These are phyloP conservation scores for Arthrobotrys sinensis DNA, from an alignment of 2,329 filamentous ascomycete species.

Conservation along the genomic window DNA sequence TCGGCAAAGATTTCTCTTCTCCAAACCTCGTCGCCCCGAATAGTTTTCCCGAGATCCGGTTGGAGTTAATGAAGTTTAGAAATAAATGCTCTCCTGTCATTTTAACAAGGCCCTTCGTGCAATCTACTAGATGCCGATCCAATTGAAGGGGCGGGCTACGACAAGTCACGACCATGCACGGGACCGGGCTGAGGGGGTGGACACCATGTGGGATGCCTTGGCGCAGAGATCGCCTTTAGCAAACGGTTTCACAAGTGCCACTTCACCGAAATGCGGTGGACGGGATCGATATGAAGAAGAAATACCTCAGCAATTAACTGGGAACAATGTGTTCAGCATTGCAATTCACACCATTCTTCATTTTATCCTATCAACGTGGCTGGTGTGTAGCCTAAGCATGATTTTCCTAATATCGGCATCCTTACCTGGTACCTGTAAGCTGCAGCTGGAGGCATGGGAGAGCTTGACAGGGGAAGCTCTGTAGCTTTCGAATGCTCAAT, in stretches of 20 bases:
- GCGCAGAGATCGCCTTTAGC: constrained; percentile 49
- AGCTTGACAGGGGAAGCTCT: constrained; percentile 15
- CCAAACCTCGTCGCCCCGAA: constrained; percentile 4
- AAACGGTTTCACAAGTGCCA: constrained; percentile 37
- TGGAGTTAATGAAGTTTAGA: constrained; percentile 21
- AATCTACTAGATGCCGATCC: constrained; percentile 24
- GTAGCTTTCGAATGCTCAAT: not conserved
- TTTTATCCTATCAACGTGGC: constrained; percentile 25
- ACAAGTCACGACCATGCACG: constrained; percentile 29
- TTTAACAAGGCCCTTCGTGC: constrained; percentile 5
- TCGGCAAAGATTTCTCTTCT: constrained; percentile 12
- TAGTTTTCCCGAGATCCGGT: constrained; percentile 13
- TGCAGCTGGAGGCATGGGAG: constrained; percentile 12
- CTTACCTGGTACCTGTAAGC: constrained; percentile 15
- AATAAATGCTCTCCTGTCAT: constrained; percentile 26
- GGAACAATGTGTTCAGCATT: not conserved
- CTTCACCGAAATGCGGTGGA: constrained; percentile 3
- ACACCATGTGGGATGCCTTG: constrained; percentile 46
- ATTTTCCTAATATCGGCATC: constrained; percentile 5
- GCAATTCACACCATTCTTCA: not conserved
- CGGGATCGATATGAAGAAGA: constrained; percentile 21
- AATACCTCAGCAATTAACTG: constrained; percentile 22
- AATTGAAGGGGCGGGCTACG: constrained; percentile 12
- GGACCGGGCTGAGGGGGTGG: constrained; percentile 42
- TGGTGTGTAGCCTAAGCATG: constrained; percentile 8